These are phyloP conservation scores for Oryza meridionalis DNA, from an alignment of 176 grass and related monocot genomes.

Conservation along the genomic window DNA sequence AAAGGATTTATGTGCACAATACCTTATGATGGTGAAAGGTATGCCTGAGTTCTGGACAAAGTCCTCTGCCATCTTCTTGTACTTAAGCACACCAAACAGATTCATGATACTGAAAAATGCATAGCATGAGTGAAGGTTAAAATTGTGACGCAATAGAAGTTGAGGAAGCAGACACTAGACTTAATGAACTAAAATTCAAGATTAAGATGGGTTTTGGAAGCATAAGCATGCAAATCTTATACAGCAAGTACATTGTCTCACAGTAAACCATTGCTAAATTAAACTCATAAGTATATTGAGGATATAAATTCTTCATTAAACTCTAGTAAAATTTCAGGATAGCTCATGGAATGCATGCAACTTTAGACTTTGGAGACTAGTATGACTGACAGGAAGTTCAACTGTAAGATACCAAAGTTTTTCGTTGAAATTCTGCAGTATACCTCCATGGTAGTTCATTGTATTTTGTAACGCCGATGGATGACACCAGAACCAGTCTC, in stretches of 20 bases:
- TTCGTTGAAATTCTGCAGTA: slow-evolving; percentile 24
- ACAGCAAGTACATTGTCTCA: neutral
- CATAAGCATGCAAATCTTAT: slow-evolving; percentile 1
- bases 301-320: neutral
- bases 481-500: slow-evolving; percentile 83
- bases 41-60: slow-evolving; percentile 72
- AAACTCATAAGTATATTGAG: neutral
- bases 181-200: neutral
- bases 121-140: slow-evolving; percentile 9
- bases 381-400: slow-evolving; percentile 25
- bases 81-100: slow-evolving; percentile 97
- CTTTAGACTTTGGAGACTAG: neutral
- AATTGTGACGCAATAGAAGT: neutral
- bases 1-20: neutral
- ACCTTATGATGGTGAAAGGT: slow-evolving; percentile 96
- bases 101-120: slow-evolving; percentile 80
- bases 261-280: slow-evolving; percentile 6
- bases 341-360: neutral
- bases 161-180: neutral
- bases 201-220: neutral
- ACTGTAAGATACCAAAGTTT: neutral
- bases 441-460: slow-evolving; percentile 97
- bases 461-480: slow-evolving; percentile 92
- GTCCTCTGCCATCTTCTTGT: slow-evolving; percentile 96
- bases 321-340: neutral